Conservation (phyloP, 345 rosid species). For the Mallotus nudiflorus region DNA sequence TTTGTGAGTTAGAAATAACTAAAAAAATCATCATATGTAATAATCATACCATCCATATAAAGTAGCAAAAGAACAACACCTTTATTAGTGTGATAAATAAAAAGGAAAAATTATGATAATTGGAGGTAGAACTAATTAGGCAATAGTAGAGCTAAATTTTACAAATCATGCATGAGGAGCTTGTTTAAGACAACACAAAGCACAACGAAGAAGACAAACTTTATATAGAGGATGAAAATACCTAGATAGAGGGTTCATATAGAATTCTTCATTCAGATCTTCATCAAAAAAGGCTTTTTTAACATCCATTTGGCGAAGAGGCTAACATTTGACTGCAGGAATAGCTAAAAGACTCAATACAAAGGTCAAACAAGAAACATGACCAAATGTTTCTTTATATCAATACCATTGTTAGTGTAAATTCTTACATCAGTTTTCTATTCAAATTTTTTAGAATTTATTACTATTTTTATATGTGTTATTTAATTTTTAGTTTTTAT, state of each 20-base stretch:
- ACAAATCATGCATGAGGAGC: background rate
- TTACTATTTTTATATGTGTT: no score
- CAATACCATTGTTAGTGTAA: no score
- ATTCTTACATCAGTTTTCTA: no score
- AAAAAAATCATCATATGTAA: no score
- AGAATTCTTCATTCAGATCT: background rate
- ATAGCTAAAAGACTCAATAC: background rate
- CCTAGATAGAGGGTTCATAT: background rate
- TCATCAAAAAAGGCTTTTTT: background rate
- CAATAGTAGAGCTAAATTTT: background rate
- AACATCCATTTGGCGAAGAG: background rate
- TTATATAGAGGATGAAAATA: background rate
- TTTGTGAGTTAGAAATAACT: no score
- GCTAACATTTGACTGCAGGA: background rate
- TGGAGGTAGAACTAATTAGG: background rate
- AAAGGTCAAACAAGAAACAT: background rate
- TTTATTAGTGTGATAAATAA: background rate
- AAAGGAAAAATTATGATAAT: background rate
- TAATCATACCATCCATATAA: no score
- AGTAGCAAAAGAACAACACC: no score
- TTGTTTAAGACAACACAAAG: background rate
- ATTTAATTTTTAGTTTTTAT: no score
- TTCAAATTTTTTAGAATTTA: no score
- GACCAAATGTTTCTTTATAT: conserved; percentile 1
- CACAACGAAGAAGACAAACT: background rate